Conservation (phyloP, 257 asterid species). For the Knoxia roxburghii region DNA sequence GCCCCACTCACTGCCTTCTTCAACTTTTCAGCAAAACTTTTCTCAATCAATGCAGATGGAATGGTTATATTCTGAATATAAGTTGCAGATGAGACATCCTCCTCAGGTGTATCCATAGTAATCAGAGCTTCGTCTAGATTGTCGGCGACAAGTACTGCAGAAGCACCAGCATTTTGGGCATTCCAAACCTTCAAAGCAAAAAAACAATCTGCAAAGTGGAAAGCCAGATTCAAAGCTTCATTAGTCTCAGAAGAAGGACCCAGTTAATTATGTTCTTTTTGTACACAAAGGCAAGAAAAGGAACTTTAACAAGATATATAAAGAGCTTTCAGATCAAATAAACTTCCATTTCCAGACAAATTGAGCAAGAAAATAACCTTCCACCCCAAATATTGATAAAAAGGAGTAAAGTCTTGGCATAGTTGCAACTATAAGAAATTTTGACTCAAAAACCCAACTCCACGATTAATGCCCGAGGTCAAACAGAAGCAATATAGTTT, state of each 20-base stretch:
- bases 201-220: slow-evolving; percentile 64
- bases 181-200: slow-evolving; percentile 94
- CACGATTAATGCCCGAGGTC: background rate
- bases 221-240: slow-evolving; percentile 3
- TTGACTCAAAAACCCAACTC: background rate
- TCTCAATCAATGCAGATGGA: slow-evolving; percentile 75
- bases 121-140: slow-evolving; percentile 58
- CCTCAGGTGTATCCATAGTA: slow-evolving; percentile 95
- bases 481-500: background rate
- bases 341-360: background rate
- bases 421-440: background rate
- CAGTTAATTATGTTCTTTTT: background rate
- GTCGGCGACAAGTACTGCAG: slow-evolving; percentile 92
- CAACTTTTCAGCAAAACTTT: slow-evolving; percentile 59
- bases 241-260: background rate
- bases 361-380: background rate
- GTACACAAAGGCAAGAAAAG: background rate
- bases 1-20: slow-evolving; percentile 59
- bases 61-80: slow-evolving; percentile 74
- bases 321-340: background rate
- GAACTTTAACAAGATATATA: background rate
- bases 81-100: slow-evolving; percentile 43
- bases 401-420: background rate
- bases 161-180: slow-evolving; percentile 93
- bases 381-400: background rate